Base-by-base conservation (phyloP, 345 rosid species). In the Limnanthes douglasii region DNA sequence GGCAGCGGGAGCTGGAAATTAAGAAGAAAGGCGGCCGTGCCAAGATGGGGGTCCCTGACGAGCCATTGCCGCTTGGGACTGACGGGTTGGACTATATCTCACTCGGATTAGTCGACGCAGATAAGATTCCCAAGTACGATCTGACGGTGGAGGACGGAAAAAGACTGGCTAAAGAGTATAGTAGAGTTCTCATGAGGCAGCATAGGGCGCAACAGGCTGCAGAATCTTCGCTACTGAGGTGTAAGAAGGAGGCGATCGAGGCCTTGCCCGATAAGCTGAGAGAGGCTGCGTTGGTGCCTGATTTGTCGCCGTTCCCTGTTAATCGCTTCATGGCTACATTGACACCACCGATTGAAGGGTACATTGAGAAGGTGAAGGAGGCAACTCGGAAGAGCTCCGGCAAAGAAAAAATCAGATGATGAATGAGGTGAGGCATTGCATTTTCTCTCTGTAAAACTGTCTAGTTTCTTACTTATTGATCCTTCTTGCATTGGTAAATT, bases 311-410 rank as follows among this genome's bases (percentile, higher is more conserved):
- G 0, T 78, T 78, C 43, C 95, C 98, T 0, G 66, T 56, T 0
- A 67, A 70, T 41, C 61, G 92, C 44, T 74, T 72, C 38, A 74
- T 79, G 95, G 86, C 95, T 0, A 70, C 94, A 1, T 69, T 90
- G 39, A 84, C 95, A n/a, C 94, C 95, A 2, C 95, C 98, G 2
- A 90, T 84, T 54, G 92, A 84, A 59, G 95, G 95, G 32, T 84
- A 90, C 44, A 70, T 72, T 21, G 85, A 90, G 50, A 74, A 77
- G 69, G 66, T 90, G 12, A 77, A 50, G 51, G 98, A 84, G 43
- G 98, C 98, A 0, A 66, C 95, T 0, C 72, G 41, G 76, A 53
- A 62, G 56, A 68, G 80, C 31, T 56, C 83, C 1, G 65, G 70
- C 13, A 73, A 58, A 51, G 78, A 76, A 64, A 88, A 83, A 72